phyloP scores from a whole-genome alignment of 1,284 basidiomycete species.

The Ganoderma meredithae region DNA sequence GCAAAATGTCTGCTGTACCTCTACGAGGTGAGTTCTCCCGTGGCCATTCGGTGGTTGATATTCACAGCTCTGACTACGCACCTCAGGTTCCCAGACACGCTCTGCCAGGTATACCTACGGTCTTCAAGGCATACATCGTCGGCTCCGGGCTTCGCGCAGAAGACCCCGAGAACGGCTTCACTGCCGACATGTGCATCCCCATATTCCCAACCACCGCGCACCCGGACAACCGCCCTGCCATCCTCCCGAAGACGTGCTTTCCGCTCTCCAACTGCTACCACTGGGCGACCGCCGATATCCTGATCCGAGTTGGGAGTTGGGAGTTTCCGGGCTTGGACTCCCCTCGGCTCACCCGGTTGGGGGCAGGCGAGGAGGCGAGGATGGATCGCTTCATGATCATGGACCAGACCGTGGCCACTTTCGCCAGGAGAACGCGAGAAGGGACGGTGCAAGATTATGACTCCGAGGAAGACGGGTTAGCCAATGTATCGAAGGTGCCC shows the following conservation, averaged over 20 bases:
- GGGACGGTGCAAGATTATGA: neutral
- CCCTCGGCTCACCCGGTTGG: neutral
- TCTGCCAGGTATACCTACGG: neutral
- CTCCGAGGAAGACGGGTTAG: neutral
- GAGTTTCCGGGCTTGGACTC: neutral
- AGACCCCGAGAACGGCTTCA: conserved; percentile 9
- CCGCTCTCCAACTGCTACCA: conserved; percentile 25
- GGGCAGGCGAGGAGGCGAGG: neutral
- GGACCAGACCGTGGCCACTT: neutral
- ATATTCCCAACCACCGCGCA: conserved; percentile 17
- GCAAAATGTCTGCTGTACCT: conserved; percentile 12
- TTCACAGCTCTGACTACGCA: neutral
- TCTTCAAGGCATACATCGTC: conserved; percentile 8
- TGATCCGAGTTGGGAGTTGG: conserved; percentile 1
- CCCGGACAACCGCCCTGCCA: conserved; percentile 6
- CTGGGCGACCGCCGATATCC: conserved; percentile 15
- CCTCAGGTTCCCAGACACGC: neutral
- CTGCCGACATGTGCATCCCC: conserved; percentile 20
- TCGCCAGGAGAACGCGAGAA: neutral
- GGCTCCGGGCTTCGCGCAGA: conserved; percentile 10
- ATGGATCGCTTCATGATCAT: neutral
- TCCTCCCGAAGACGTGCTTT: conserved; percentile 13
- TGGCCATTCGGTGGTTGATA: neutral
- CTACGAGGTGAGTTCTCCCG: neutral
- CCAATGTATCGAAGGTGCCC: neutral